These are phyloP conservation scores for Penicillium soppii DNA, from an alignment of 495 filamentous ascomycete species.

Conservation along the genomic window DNA sequence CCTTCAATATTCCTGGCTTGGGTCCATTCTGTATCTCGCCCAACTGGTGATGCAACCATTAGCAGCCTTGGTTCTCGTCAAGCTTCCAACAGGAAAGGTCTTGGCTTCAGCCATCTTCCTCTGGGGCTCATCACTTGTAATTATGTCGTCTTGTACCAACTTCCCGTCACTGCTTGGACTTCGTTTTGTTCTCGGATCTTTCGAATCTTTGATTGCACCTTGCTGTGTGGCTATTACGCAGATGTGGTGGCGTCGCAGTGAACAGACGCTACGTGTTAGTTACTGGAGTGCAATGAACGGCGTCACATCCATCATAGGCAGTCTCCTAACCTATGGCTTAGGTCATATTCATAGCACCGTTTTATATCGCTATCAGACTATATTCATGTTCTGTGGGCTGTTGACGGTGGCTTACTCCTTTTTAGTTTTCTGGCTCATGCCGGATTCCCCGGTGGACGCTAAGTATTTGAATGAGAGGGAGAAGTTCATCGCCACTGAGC, in stretches of 20 bases:
- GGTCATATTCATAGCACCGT: slow-evolving; percentile 49
- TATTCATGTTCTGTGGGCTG: slow-evolving; percentile 51
- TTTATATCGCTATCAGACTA: slow-evolving; percentile 38
- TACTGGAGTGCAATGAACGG: slow-evolving; percentile 57
- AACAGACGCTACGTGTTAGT: slow-evolving; percentile 52
- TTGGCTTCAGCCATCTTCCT: slow-evolving; percentile 51
- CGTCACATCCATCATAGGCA: slow-evolving; percentile 37
- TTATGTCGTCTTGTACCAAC: slow-evolving; percentile 51
- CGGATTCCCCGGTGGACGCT: slow-evolving; percentile 51
- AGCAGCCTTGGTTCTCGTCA: slow-evolving; percentile 24
- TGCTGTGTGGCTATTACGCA: slow-evolving; percentile 54
- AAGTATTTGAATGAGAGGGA: slow-evolving; percentile 41
- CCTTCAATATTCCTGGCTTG: slow-evolving; percentile 50
- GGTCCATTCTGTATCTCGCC: slow-evolving; percentile 43
- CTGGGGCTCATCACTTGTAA: slow-evolving; percentile 48
- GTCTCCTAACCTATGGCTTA: slow-evolving; percentile 53
- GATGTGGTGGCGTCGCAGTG: slow-evolving; percentile 58
- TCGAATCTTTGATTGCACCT: slow-evolving; percentile 31
- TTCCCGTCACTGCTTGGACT: slow-evolving; percentile 50
- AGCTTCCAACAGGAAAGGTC: slow-evolving; percentile 38
- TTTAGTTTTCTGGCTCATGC: slow-evolving; percentile 43
- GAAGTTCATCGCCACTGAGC: slow-evolving; percentile 49
- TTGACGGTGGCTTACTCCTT: slow-evolving; percentile 37
- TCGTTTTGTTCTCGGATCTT: slow-evolving; percentile 1
- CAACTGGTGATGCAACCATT: slow-evolving; percentile 38